Percentiles rank a stretch among this genome's conserved stretches.
Evolutionary conservation across 495 filamentous ascomycete species (phyloP).

Genomic region (Hypoxylon trugodes): DNA sequence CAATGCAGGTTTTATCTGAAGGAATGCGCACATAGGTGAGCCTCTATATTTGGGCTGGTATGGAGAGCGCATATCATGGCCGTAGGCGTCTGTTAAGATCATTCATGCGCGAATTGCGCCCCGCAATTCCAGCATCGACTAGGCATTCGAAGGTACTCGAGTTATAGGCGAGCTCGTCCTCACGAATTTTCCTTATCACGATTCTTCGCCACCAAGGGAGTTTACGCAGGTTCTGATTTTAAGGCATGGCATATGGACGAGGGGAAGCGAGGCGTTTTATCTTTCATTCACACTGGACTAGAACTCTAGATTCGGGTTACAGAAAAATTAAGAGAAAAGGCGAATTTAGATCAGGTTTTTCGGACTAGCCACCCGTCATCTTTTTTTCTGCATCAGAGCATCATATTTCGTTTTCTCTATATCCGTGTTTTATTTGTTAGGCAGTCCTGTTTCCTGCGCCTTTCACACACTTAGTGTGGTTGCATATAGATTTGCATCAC

Average conservation of each 20-base stretch:
- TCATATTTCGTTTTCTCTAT: neutral
- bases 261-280: slow-evolving; percentile 19
- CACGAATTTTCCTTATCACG: slow-evolving; percentile 36
- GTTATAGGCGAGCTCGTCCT: neutral
- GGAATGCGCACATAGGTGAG: neutral
- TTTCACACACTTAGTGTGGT: slow-evolving; percentile 1
- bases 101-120: no score
- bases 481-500: slow-evolving; percentile 26
- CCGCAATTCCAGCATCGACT: no score
- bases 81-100: no score
- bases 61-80: no score
- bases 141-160: neutral
- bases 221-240: slow-evolving; percentile 1
- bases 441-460: neutral
- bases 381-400: slow-evolving; percentile 14
- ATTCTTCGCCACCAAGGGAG: slow-evolving; percentile 5
- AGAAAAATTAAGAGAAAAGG: slow-evolving; percentile 19
- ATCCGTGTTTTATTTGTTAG: neutral
- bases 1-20: slow-evolving; percentile 43
- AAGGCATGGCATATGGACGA: slow-evolving; percentile 9
- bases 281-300: slow-evolving; percentile 9
- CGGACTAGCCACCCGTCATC: slow-evolving; percentile 11
- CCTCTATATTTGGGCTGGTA: no score
- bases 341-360: slow-evolving; percentile 20
- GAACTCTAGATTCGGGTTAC: slow-evolving; percentile 3